These are phyloP conservation scores for Polygonum aviculare DNA, from an alignment of 148 eudicot species.

Conservation along the genomic window DNA sequence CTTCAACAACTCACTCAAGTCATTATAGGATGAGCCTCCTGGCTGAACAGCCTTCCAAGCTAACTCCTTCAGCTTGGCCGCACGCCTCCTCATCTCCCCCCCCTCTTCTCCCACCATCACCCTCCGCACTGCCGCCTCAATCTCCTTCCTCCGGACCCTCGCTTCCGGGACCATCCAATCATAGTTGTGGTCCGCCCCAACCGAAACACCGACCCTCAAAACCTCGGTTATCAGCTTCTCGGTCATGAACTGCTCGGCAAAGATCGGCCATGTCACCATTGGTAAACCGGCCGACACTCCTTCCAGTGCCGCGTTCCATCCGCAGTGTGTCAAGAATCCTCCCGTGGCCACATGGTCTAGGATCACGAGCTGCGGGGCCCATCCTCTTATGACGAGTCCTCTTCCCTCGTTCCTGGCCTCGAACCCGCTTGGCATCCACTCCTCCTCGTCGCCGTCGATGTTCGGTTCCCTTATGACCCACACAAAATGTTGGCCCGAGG, in stretches of 20 bases:
- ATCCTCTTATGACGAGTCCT: conserved; percentile 27
- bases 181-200: conserved; percentile 13
- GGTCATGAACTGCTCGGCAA: conserved; percentile 25
- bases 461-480: conserved; percentile 14
- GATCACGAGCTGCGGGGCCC: conserved; percentile 33
- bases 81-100: conserved; percentile 18
- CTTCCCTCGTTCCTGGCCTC: conserved; percentile 15
- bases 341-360: conserved; percentile 25
- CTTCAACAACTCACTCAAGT: background rate
- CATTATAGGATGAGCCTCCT: conserved; percentile 37
- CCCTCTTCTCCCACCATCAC: conserved; percentile 33
- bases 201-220: conserved; percentile 14
- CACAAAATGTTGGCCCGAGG: conserved; percentile 15
- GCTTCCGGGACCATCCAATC: background rate
- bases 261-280: conserved; percentile 26
- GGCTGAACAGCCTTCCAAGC: conserved; percentile 21
- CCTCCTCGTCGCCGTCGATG: background rate
- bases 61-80: conserved; percentile 18
- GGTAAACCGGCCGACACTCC: conserved; percentile 23
- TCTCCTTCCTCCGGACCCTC: background rate
- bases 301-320: conserved; percentile 32
- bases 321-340: conserved; percentile 31
- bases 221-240: conserved; percentile 16
- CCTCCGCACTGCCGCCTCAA: conserved; percentile 10
- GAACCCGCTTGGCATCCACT: conserved; percentile 17